Evolutionary conservation across 495 filamentous ascomycete species (phyloP).

Genomic region (Pyrenopolyporus hunteri): DNA sequence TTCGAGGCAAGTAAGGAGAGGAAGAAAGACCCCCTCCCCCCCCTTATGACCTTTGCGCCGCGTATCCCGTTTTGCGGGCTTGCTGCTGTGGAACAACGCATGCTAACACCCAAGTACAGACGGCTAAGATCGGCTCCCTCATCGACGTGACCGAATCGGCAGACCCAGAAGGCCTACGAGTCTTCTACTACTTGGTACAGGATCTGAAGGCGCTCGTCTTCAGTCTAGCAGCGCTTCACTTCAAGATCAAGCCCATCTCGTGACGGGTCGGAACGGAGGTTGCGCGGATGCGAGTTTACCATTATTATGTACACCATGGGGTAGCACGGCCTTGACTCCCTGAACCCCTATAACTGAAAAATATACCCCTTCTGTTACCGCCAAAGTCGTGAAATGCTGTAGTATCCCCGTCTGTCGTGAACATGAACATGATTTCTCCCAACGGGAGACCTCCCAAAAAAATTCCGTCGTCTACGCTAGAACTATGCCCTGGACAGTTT

Average conservation of each 20-base stretch:
- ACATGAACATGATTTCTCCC: conserved; percentile 22
- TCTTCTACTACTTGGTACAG: conserved; percentile 99
- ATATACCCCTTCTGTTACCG: conserved; percentile 38
- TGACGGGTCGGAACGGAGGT: conserved; percentile 7
- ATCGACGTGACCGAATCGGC: conserved; percentile 95
- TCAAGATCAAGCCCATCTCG: conserved; percentile 94
- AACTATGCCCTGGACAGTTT: neutral
- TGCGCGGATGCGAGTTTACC: conserved; percentile 11
- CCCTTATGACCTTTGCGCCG: neutral
- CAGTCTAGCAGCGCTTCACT: conserved; percentile 93
- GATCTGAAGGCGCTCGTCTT: conserved; percentile 97
- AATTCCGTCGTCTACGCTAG: too few species aligned
- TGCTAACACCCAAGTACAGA: conserved; percentile 62
- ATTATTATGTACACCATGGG: conserved; percentile 37
- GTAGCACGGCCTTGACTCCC: conserved; percentile 30
- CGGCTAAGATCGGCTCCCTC: conserved; percentile 96
- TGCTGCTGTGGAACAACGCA: neutral
- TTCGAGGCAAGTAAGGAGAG: conserved; percentile 82
- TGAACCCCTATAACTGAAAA: conserved; percentile 16
- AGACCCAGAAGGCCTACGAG: conserved; percentile 93
- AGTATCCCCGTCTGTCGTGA: conserved; percentile 15
- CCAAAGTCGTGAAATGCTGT: conserved; percentile 33
- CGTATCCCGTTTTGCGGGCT: neutral
- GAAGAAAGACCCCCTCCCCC: too few species aligned
- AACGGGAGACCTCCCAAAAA: neutral